These are phyloP conservation scores for Mycena galericulata DNA, from an alignment of 768 basidiomycete genomes.

Conservation along the genomic window DNA sequence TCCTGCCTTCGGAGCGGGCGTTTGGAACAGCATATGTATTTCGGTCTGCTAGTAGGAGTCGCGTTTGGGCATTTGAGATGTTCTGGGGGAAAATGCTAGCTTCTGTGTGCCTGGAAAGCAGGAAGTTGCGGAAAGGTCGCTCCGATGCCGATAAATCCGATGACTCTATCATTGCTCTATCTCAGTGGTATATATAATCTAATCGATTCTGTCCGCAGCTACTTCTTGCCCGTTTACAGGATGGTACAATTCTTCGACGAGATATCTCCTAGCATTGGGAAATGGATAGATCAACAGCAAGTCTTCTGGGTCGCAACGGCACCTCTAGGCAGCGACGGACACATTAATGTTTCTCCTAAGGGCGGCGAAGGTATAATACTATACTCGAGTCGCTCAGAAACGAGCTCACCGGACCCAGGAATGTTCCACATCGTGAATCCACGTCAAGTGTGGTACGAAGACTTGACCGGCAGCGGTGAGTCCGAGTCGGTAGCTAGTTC, in stretches of 20 bases:
- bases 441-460: conserved; percentile 78
- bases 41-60: no score
- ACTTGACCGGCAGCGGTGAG: conserved; percentile 76
- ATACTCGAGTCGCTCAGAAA: background rate
- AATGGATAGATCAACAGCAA: conserved; percentile 72
- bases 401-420: conserved; percentile 32
- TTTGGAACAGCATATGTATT: no score
- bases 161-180: background rate
- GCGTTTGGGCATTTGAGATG: no score
- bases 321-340: conserved; percentile 66
- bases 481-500: conserved; percentile 19
- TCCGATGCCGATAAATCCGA: no score
- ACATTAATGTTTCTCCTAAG: conserved; percentile 79
- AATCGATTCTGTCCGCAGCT: background rate
- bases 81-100: no score
- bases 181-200: no score
- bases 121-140: no score
- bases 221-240: background rate
- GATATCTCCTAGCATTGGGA: conserved; percentile 63
- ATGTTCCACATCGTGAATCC: conserved; percentile 70
- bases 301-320: conserved; percentile 81
- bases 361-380: conserved; percentile 54
- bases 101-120: no score
- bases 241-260: conserved; percentile 73
- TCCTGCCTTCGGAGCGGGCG: no score